A percentile compares a stretch with the other conserved stretches of the same genome.
These are phyloP conservation scores for Kodamaea restingae DNA, from an alignment of 805 yeast species.

Conservation along the genomic window DNA sequence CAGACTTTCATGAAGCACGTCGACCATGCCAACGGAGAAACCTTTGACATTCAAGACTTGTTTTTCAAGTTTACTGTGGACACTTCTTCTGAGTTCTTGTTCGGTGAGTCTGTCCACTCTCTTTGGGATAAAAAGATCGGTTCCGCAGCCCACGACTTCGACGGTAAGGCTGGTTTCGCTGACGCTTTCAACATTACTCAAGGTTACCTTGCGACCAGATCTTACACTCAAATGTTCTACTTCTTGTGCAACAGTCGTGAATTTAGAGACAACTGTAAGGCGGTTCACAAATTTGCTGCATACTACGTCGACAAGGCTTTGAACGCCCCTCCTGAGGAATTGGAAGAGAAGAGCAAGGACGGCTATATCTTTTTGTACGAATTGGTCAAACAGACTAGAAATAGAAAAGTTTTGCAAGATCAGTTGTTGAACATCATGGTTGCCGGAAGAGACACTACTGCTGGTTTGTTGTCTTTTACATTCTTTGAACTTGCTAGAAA, in stretches of 20 bases:
- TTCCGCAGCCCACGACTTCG: constrained; percentile 9
- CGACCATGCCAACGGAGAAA: constrained; percentile 16
- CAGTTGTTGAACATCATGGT: constrained; percentile 27
- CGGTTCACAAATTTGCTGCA: constrained; percentile 28
- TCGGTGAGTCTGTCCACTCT: constrained; percentile 35
- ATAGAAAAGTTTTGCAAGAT: constrained; percentile 23
- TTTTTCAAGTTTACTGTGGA: constrained; percentile 36
- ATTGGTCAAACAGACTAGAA: constrained; percentile 23
- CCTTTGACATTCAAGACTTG: constrained; percentile 32
- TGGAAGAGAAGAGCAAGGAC: constrained; percentile 14
- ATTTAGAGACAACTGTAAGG: constrained; percentile 28
- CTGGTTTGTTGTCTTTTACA: constrained; percentile 25
- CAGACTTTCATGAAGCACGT: constrained; percentile 17
- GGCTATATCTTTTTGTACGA: constrained; percentile 27
- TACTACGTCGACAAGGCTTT: constrained; percentile 15
- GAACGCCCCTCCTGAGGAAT: constrained; percentile 13
- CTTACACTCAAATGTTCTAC: constrained; percentile 25
- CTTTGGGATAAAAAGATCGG: constrained; percentile 23
- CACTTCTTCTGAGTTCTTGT: constrained; percentile 39
- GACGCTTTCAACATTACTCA: constrained; percentile 33
- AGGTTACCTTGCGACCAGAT: constrained; percentile 30
- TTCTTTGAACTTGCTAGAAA: constrained; percentile 23
- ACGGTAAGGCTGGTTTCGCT: constrained; percentile 30
- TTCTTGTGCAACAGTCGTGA: constrained; percentile 17
- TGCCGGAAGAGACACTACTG: constrained; percentile 29